Evolutionary conservation across 2,329 filamentous ascomycete species (phyloP), one percentile per base, ranked within the genome.

Genomic region (Fusarium odoratissimum): DNA sequence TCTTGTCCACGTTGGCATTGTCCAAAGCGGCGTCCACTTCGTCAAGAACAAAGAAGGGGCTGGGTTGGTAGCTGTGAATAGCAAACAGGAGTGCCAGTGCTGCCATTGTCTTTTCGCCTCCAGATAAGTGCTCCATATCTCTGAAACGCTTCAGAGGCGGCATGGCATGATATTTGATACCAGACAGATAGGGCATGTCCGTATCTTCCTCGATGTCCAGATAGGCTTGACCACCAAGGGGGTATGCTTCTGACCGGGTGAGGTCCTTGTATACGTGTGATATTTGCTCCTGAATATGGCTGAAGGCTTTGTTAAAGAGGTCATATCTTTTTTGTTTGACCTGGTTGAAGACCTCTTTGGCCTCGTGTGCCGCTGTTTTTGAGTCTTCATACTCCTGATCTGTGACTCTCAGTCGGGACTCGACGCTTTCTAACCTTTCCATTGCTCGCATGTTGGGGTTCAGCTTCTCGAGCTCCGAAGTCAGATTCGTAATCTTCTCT

Each of bases 111-210:
- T 99, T 99, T 84, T 99, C 96, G 62, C 96, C 96, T 77, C 96
- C 96, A 3, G 94, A 97, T 14, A 99, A 86, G 80, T 98, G 96
- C 82, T 99, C 96, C 96, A 99, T 99, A 82, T 99, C 97, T 77
- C 96, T 90, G 89, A 99, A 99, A 49, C 96, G 94, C 85, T 99
- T 99, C 71, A 98, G 90, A 3, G 96, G 96, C 25, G 96, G 96
- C 95, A 98, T 99, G 71, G 96, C 97, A 80, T 98, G 95, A 83
- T 99, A 99, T 80, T 97, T 98, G 83, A 99, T 95, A 37, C 96
- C 96, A 44, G 93, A 94, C 8, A 98, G 89, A 81, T 98, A 99
- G 1, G 96, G 96, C 78, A 97, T 95, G 72, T 97, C 95, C n/a
- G 92, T 93, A 81, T 99, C 95, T 80, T 97, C 95, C 81, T 92